Base-by-base conservation (phyloP, 1,139 yeast species). In the Komagataea norvegica region DNA sequence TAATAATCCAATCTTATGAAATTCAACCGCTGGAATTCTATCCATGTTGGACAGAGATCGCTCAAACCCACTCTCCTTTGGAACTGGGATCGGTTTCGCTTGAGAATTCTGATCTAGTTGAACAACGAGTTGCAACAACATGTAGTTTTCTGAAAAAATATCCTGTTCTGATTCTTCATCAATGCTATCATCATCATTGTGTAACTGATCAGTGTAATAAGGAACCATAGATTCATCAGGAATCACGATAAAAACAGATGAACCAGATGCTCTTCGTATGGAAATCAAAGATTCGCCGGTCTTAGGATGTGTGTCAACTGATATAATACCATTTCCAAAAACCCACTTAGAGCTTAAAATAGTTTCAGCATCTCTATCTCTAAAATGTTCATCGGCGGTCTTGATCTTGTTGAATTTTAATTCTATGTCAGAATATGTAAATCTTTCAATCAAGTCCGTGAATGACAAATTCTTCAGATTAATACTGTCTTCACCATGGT, bases 1-100 rank as follows among this genome's bases (percentile, higher is more conserved):
- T 13, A 87, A 52, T 13, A 87, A 65, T 1, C 96, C 95, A 28
- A 83, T 73, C 56, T 86, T 87, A 57, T 81, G 88, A 49, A 80
- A 81, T 37, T 81, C 85, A 9, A 83, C 84, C 8, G 81, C 79
- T 0, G 95, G 94, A 2, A 84, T 77, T 15, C 89, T 62, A 54
- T 87, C 95, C 44, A 87, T 66, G 5, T 80, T 70, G 3, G 72
- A 59, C 21, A 87, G 55, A 0, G 91, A 85, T 29, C 95, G 66
- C 8, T 60, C 55, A 0, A 77, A 67, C 1, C 71, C 60, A 0
- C 77, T 57, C 41, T 79, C 85, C 43, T 78, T 84, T 1, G 65
- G 64, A 8, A 75, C 51, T 5, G 67, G 62, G 9, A 67, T 40
- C 4, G 77, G 79, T 37, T 58, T 56, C 5, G 40, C 22, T 3